A percentile compares a stretch with the other conserved stretches of the same genome.
phyloP scores from a whole-genome alignment of 2,329 filamentous ascomycete genomes.

The Colletotrichum shisoi region DNA sequence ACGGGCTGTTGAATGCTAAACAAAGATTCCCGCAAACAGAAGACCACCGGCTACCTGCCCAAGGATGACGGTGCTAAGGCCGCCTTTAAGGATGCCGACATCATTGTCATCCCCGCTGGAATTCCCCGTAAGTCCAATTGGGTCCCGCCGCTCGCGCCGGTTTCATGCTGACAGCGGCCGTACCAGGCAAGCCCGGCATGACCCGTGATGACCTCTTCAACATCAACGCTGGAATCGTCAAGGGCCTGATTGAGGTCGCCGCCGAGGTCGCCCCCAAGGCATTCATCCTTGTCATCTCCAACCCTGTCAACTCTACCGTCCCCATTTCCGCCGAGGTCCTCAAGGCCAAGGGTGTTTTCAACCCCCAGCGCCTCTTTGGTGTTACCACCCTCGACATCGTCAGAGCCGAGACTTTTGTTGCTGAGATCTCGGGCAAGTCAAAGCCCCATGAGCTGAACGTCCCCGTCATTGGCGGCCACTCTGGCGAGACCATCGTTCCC shows the following conservation, averaged over 20 bases:
- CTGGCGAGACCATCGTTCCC: constrained; percentile 96
- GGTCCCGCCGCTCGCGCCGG: not conserved
- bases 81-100: constrained; percentile 90
- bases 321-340: constrained; percentile 97
- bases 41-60: constrained; percentile 87
- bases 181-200: constrained; percentile 95
- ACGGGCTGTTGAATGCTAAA: constrained; percentile 16
- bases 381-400: constrained; percentile 99
- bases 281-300: constrained; percentile 96
- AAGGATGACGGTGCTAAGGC: constrained; percentile 83
- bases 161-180: constrained; percentile 24
- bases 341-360: constrained; percentile 91
- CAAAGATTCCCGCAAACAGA: constrained; percentile 58
- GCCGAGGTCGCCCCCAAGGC: constrained; percentile 91
- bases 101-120: constrained; percentile 96
- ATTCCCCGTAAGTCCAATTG: constrained; percentile 80
- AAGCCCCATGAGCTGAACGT: constrained; percentile 84
- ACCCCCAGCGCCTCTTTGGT: constrained; percentile 95
- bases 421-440: constrained; percentile 81
- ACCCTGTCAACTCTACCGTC: constrained; percentile 99
- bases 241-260: constrained; percentile 86
- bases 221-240: constrained; percentile 98
- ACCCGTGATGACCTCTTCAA: constrained; percentile 99
- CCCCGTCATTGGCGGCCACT: constrained; percentile 96
- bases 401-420: constrained; percentile 95